These are phyloP conservation scores for Rehmannia glutinosa DNA, from an alignment of 257 asterid genomes.

Conservation along the genomic window DNA sequence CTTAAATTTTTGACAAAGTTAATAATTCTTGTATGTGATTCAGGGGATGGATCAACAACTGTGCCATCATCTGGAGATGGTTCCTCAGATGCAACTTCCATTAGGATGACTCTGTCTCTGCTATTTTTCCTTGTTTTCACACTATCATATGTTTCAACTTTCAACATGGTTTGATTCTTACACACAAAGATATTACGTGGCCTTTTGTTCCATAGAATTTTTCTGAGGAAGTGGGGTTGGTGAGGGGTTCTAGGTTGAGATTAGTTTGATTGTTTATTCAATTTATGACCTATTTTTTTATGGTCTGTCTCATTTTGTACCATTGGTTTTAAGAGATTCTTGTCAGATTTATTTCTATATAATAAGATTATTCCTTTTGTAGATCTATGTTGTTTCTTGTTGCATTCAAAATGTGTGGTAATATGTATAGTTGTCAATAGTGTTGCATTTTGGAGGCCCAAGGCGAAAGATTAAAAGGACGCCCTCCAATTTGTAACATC, in stretches of 20 bases:
- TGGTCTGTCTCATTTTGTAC: slow-evolving; percentile 30
- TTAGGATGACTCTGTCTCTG: slow-evolving; percentile 3
- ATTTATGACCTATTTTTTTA: slow-evolving; percentile 10
- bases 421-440: no score
- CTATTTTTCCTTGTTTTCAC: slow-evolving; percentile 6
- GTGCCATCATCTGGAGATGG: slow-evolving; percentile 29
- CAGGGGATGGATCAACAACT: slow-evolving; percentile 32
- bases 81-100: slow-evolving; percentile 24
- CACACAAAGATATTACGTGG: neutral
- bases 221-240: neutral
- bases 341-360: neutral
- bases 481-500: no score
- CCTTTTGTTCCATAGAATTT: neutral
- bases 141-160: slow-evolving; percentile 17
- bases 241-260: neutral
- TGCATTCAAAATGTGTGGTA: no score
- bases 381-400: neutral
- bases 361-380: neutral
- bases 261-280: slow-evolving; percentile 12
- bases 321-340: neutral
- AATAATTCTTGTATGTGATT: neutral
- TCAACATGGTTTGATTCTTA: slow-evolving; percentile 9
- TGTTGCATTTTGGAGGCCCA: no score
- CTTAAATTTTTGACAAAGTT: neutral
- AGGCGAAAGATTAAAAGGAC: no score